Base-by-base conservation (phyloP, 306 rosid species). In the Cucurbita argyrosperma region DNA sequence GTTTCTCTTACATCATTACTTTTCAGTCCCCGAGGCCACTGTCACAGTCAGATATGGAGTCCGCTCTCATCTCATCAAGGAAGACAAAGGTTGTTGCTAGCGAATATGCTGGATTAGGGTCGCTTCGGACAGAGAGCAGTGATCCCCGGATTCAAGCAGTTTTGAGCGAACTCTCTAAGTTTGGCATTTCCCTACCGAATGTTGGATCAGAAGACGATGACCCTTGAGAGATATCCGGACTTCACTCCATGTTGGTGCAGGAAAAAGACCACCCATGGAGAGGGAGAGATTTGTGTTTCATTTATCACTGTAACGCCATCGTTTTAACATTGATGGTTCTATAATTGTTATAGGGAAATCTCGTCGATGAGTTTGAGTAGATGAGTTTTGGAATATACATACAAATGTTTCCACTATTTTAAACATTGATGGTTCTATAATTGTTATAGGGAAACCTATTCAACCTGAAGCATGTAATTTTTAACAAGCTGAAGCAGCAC, bases 21-120 rank as follows among this genome's bases (percentile, higher is more conserved):
- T 77, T 68, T 80, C 88, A 95, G 97, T 84, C 26, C n/a, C 90
- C 96, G 26, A 85, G 97, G 83, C 87, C 84, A 35, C 78, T 95
- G 82, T 74, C 80, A 0, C 90, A 89, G 79, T 62, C 74, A 71
- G 99, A 95, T 79, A 84, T 95, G 80, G 96, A 87, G 86, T 83
- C 78, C 62, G 97, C 83, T 57, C 65, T 95, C 72, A 50, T 76
- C 61, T 84, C 99, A 35, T 87, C 97, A 43, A 84, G 71, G 77
- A 92, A 91, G 80, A 95, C 99, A 21, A 84, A 83, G 76, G 86
- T 83, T 79, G 99, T 96, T 76, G 99, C 99, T 23, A 75, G 78
- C 71, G 96, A 91, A 76, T 95, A 89, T 43, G 30, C 82, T 4
- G 96, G 90, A 76, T 85, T 91, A 73, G 65, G 39, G 74, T 38